Percentiles rank a stretch among this genome's conserved stretches.
Conservation (phyloP, 1,139 yeast genomes). For the Sugiyamaella xylanicola region DNA sequence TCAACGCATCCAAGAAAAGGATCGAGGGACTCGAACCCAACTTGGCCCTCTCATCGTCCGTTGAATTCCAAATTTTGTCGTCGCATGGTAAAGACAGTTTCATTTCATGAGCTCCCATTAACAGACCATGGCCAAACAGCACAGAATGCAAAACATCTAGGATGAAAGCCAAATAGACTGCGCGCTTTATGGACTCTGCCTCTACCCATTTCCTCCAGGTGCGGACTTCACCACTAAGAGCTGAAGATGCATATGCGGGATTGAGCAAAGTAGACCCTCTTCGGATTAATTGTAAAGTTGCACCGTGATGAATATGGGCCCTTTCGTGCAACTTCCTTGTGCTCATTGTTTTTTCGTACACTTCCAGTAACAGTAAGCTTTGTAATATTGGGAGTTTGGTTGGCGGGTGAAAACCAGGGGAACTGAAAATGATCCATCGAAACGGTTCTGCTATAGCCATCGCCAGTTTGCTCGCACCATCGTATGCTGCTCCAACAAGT, state of each 20-base stretch:
- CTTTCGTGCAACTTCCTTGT: conserved; percentile 59
- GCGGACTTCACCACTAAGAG: conserved; percentile 26
- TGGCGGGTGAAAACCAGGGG: conserved; percentile 57
- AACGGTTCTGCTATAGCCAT: conserved; percentile 57
- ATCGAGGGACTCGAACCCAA: conserved; percentile 31
- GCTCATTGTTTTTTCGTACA: conserved; percentile 65
- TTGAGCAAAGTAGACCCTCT: conserved; percentile 63
- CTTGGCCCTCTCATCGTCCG: conserved; percentile 34
- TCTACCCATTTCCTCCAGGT: conserved; percentile 58
- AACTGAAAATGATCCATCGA: conserved; percentile 61
- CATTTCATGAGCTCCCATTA: conserved; percentile 66
- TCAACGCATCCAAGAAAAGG: conserved; percentile 58
- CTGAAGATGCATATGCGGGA: conserved; percentile 26
- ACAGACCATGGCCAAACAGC: conserved; percentile 72
- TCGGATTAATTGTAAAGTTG: conserved; percentile 69
- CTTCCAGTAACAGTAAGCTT: conserved; percentile 61
- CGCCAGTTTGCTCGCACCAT: conserved; percentile 43
- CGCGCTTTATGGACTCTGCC: conserved; percentile 73
- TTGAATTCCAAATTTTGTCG: conserved; percentile 71
- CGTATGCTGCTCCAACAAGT: conserved; percentile 51
- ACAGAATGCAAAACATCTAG: conserved; percentile 77
- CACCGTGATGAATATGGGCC: conserved; percentile 75
- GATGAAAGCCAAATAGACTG: conserved; percentile 77
- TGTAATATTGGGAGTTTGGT: conserved; percentile 69
- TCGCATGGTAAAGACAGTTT: conserved; percentile 78